Conservation (phyloP, 305 asterid species). For the Withania somnifera region DNA sequence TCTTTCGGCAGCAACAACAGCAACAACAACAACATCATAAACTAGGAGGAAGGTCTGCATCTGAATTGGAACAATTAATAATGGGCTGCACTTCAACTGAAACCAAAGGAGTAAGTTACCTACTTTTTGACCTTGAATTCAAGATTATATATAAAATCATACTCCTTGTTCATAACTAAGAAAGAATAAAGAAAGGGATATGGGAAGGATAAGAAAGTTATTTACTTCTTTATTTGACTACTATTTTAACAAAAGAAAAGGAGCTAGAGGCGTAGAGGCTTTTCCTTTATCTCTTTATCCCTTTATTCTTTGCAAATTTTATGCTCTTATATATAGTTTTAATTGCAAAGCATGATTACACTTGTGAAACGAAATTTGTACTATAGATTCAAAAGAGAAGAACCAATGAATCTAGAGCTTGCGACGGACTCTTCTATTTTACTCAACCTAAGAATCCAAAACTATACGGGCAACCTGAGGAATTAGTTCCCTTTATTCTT, state of each 20-base stretch:
- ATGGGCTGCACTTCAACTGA: constrained; percentile 87
- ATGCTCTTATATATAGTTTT: constrained; percentile 13
- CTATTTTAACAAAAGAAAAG: constrained; percentile 15
- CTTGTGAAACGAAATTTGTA: not conserved
- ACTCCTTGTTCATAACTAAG: not conserved
- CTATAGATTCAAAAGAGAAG: not conserved
- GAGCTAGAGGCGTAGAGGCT: constrained; percentile 26
- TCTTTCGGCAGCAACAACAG: constrained; percentile 27
- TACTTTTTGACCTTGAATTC: constrained; percentile 19
- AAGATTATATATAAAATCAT: not conserved
- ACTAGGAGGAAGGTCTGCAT: constrained; percentile 66
- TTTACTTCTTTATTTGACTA: constrained; percentile 11
- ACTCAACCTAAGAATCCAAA: too few species aligned
- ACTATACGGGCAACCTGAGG: too few species aligned
- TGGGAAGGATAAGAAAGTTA: constrained; percentile 7
- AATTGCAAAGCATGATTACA: not conserved
- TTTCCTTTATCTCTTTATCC: constrained; percentile 42
- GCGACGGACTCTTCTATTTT: too few species aligned
- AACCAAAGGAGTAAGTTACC: constrained; percentile 61
- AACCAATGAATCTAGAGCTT: not conserved
- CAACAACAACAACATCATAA: constrained; percentile 59
- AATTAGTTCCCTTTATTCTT: too few species aligned
- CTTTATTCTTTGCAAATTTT: constrained; percentile 29
- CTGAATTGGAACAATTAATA: constrained; percentile 98
- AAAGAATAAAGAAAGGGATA: not conserved